phyloP scores from a whole-genome alignment of 2,329 filamentous ascomycete species.

The Capronia epimyces region DNA sequence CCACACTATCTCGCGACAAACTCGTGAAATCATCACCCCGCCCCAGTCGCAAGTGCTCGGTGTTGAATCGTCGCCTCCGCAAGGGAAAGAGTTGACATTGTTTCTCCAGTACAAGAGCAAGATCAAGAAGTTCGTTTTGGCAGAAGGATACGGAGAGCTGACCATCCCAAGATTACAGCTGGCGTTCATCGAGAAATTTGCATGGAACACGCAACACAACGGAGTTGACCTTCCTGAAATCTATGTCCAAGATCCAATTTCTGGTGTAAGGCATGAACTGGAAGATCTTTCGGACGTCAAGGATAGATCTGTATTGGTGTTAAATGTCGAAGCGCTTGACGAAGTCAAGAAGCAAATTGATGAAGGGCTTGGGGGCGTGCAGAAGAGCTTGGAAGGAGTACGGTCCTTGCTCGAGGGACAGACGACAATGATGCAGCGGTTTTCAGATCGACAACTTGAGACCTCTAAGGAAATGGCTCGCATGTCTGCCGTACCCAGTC shows the following conservation, averaged over 20 bases:
- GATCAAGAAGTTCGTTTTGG: constrained; percentile 29
- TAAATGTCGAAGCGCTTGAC: constrained; percentile 88
- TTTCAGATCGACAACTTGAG: constrained; percentile 87
- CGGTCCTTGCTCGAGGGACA: constrained; percentile 80
- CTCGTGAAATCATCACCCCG: constrained; percentile 26
- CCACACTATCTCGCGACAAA: constrained; percentile 15
- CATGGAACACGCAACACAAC: constrained; percentile 95
- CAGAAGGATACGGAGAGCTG: constrained; percentile 66
- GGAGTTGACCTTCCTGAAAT: constrained; percentile 91
- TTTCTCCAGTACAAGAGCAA: constrained; percentile 48
- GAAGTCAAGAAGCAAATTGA: constrained; percentile 97
- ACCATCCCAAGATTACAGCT: constrained; percentile 84
- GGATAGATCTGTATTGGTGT: constrained; percentile 86
- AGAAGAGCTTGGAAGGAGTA: constrained; percentile 76
- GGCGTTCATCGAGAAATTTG: constrained; percentile 98
- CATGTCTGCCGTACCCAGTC: constrained; percentile 48
- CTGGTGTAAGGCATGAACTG: constrained; percentile 91
- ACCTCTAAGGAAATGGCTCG: constrained; percentile 79
- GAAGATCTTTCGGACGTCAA: constrained; percentile 92
- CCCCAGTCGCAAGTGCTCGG: constrained; percentile 51
- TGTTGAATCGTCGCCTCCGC: constrained; percentile 63
- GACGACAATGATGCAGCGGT: constrained; percentile 70
- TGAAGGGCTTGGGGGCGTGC: constrained; percentile 76
- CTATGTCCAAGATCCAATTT: constrained; percentile 93
- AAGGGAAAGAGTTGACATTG: constrained; percentile 81